Evolutionary conservation across 352 stramenopile genomes (phyloP).

Genomic region (Salisapilia sapeloensis): DNA sequence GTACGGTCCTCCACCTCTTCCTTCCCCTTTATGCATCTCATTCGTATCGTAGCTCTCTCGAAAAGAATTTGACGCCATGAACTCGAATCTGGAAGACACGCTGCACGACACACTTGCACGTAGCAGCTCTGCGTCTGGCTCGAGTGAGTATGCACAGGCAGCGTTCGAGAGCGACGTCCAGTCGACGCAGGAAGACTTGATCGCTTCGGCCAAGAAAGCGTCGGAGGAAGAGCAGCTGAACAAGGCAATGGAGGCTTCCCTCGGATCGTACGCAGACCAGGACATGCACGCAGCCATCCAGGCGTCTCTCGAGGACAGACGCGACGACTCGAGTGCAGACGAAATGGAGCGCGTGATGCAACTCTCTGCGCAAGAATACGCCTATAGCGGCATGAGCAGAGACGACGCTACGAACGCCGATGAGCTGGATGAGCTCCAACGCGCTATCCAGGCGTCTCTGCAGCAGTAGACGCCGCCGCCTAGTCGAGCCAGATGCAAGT

Average conservation of each 20-base stretch:
- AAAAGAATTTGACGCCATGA: conserved; percentile 61
- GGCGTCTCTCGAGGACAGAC: conserved; percentile 21
- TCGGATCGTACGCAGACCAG: conserved; percentile 15
- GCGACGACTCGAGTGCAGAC: conserved; percentile 1
- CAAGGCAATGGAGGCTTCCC: conserved; percentile 44
- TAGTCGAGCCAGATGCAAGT: neutral
- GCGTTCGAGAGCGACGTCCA: conserved; percentile 58
- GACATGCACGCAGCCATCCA: conserved; percentile 51
- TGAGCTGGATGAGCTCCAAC: conserved; percentile 62
- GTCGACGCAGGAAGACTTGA: conserved; percentile 48
- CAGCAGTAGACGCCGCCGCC: conserved; percentile 15
- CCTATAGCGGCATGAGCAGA: conserved; percentile 3
- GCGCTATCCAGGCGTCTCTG: conserved; percentile 64
- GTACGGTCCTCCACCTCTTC: conserved; percentile 8
- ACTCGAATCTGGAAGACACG: conserved; percentile 60
- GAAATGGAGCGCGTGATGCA: conserved; percentile 37
- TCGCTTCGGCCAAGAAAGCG: conserved; percentile 43
- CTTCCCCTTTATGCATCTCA: conserved; percentile 1
- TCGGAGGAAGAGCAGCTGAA: conserved; percentile 65
- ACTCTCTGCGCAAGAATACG: conserved; percentile 41
- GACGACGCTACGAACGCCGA: conserved; percentile 14
- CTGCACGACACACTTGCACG: conserved; percentile 32
- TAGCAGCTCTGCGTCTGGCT: conserved; percentile 9
- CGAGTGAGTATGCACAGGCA: conserved; percentile 23
- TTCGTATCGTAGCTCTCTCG: conserved; percentile 27